A percentile compares a stretch with the other conserved stretches of the same genome.
Evolutionary conservation across 441 rosid species (phyloP).

Genomic region (Adansonia grandidieri): DNA sequence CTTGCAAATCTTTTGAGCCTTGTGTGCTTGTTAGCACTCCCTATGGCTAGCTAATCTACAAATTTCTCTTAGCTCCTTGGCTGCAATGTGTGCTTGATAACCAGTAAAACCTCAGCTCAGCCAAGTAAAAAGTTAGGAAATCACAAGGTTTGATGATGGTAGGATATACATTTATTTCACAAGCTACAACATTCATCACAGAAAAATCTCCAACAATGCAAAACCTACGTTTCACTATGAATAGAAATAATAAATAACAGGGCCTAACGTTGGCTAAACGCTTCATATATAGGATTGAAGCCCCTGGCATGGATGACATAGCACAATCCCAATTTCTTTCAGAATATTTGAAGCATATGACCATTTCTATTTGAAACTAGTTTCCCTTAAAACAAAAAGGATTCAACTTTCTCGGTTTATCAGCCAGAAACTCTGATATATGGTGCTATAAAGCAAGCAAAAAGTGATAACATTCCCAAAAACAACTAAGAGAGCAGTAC

Average conservation of each 20-base stretch:
- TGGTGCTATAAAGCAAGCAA: constrained; percentile 4
- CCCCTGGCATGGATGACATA: background rate
- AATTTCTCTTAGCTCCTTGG: background rate
- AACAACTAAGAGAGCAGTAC: background rate
- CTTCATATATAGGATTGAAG: background rate
- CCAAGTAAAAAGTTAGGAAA: background rate
- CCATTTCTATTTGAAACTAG: background rate
- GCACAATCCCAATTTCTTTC: constrained; percentile 8
- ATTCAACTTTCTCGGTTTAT: constrained; percentile 14
- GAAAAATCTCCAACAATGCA: background rate
- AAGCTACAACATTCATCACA: background rate
- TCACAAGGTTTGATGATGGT: background rate
- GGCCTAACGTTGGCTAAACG: background rate
- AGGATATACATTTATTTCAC: background rate
- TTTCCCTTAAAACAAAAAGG: constrained; percentile 12
- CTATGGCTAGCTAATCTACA: constrained; percentile 2
- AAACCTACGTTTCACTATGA: background rate
- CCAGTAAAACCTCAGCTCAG: constrained; percentile 14
- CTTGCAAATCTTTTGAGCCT: constrained; percentile 64
- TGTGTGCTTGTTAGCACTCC: constrained; percentile 22
- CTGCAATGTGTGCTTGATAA: constrained; percentile 9
- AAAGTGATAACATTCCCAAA: background rate
- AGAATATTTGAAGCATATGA: background rate
- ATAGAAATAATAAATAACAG: background rate
- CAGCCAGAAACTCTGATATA: background rate